phyloP scores from a whole-genome alignment of 495 filamentous ascomycete species.

The Neurospora sp. region DNA sequence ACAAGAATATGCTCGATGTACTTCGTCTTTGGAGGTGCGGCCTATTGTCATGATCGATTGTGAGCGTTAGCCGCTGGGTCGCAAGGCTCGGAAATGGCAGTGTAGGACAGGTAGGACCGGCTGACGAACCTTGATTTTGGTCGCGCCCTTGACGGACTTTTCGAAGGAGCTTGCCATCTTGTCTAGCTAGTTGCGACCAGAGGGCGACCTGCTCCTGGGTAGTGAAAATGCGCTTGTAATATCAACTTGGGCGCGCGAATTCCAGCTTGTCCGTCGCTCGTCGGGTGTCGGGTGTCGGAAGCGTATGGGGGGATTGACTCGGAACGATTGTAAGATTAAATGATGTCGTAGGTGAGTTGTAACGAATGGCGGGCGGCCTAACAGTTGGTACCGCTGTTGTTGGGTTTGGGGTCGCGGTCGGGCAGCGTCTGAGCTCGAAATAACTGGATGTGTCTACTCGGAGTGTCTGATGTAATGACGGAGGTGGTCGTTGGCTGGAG shows the following conservation, averaged over 20 bases:
- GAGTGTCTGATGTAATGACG: neutral
- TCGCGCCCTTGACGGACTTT: slow-evolving; percentile 89
- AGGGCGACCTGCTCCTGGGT: neutral
- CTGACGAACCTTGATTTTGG: slow-evolving; percentile 75
- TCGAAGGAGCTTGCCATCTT: slow-evolving; percentile 74
- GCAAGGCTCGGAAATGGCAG: neutral
- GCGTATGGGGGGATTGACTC: neutral
- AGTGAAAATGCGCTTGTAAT: neutral
- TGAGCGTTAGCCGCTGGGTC: slow-evolving; percentile 2
- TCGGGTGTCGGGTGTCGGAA: neutral
- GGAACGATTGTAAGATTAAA: neutral
- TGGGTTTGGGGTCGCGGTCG: neutral
- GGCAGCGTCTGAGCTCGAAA: neutral
- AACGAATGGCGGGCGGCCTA: neutral
- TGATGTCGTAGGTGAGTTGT: neutral
- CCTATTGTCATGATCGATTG: slow-evolving; percentile 35
- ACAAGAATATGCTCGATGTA: slow-evolving; percentile 98
- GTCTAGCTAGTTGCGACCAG: slow-evolving; percentile 9
- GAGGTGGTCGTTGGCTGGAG: neutral
- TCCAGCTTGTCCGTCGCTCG: neutral
- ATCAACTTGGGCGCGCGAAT: neutral
- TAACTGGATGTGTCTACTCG: neutral
- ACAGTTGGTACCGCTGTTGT: neutral
- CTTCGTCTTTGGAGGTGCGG: slow-evolving; percentile 95
- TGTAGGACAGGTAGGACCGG: neutral